Conservation (phyloP, 2,329 filamentous ascomycete species). For the Penicillium sclerotiorum region DNA sequence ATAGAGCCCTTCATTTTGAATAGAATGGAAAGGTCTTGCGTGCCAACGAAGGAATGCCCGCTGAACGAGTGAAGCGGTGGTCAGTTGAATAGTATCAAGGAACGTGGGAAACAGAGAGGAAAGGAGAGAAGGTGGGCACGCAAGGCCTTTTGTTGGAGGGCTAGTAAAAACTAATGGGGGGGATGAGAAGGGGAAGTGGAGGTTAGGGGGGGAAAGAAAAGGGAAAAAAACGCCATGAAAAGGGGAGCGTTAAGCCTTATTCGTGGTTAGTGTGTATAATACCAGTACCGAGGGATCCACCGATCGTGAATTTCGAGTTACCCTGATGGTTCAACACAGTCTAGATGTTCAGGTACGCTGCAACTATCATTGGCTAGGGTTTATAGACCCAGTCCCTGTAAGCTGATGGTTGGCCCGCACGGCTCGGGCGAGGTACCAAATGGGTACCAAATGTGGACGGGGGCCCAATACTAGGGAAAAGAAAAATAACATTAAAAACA, state of each 20-base stretch:
- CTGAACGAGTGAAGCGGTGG: slow-evolving; percentile 66
- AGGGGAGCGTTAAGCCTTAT: background rate
- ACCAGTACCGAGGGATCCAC: background rate
- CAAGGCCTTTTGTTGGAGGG: slow-evolving; percentile 29
- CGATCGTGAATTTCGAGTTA: slow-evolving; percentile 5
- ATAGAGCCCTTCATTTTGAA: slow-evolving; percentile 74
- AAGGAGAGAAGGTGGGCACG: slow-evolving; percentile 23
- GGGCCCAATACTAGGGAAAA: too few relatives aligned
- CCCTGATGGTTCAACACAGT: too few relatives aligned
- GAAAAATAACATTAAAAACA: too few relatives aligned
- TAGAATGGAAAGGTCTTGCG: slow-evolving; percentile 11
- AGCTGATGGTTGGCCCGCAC: slow-evolving; percentile 3
- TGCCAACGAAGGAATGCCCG: slow-evolving; percentile 70
- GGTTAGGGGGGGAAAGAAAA: slow-evolving; percentile 19
- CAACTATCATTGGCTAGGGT: background rate
- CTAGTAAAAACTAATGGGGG: slow-evolving; percentile 12
- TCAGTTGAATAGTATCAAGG: slow-evolving; percentile 26
- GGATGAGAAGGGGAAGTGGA: slow-evolving; percentile 16
- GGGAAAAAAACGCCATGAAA: slow-evolving; percentile 10
- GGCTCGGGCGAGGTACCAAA: slow-evolving; percentile 8
- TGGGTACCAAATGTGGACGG: too few relatives aligned
- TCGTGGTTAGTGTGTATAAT: background rate
- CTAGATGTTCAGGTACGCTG: slow-evolving; percentile 4
- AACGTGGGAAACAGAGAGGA: slow-evolving; percentile 16
- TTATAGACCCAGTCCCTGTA: background rate